These are phyloP conservation scores for Scedosporium boydii DNA, from an alignment of 2,329 filamentous ascomycete species.

Conservation along the genomic window DNA sequence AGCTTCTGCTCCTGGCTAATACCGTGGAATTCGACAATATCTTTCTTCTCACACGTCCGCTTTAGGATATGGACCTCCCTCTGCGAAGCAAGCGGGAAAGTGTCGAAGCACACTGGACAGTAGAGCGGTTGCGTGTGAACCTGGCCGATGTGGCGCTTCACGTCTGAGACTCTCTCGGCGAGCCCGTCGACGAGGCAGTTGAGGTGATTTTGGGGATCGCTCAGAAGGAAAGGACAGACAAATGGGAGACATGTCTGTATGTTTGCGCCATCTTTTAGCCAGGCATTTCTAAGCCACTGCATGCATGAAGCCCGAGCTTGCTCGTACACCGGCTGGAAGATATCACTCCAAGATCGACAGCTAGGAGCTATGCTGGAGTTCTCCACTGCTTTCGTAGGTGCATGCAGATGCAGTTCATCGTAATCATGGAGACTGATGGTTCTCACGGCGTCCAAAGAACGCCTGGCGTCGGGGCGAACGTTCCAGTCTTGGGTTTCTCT, in stretches of 20 bases:
- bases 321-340: background rate
- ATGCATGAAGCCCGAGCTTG: background rate
- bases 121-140: constrained; percentile 2
- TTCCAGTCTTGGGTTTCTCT: background rate
- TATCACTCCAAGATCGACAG: background rate
- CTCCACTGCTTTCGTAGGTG: background rate
- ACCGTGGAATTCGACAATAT: background rate
- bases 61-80: constrained; percentile 2
- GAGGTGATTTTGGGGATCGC: background rate
- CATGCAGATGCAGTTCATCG: background rate
- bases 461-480: background rate
- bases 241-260: background rate
- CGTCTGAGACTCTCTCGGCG: background rate
- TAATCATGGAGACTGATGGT: background rate
- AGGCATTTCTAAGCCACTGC: background rate
- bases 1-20: background rate
- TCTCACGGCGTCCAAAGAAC: background rate
- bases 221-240: background rate
- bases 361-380: background rate
- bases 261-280: background rate
- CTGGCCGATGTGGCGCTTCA: background rate
- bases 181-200: background rate
- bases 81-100: background rate
- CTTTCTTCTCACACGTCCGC: constrained; percentile 2
- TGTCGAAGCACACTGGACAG: constrained; percentile 4